These are phyloP conservation scores for Leptographium radiaticola DNA, from an alignment of 2,329 filamentous ascomycete genomes.

Conservation along the genomic window DNA sequence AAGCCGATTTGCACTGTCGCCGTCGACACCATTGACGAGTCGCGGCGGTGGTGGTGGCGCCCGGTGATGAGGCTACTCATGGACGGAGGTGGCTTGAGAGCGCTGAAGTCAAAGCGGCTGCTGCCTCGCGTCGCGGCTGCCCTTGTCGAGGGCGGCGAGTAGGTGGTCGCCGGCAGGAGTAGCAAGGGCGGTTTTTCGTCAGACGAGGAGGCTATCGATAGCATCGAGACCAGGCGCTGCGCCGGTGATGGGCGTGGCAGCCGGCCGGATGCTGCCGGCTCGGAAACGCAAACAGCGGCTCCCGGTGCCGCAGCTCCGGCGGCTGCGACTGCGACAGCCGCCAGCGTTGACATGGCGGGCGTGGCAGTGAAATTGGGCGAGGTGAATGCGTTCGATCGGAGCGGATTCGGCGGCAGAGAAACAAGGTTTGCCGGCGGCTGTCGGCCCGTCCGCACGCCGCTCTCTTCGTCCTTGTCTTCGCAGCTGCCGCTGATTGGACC, in stretches of 20 bases:
- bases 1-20: constrained; percentile 62
- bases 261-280: neutral
- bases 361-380: neutral
- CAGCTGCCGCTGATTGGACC: constrained; percentile 16
- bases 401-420: neutral
- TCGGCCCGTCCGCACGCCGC: neutral
- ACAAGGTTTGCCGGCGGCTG: neutral
- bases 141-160: constrained; percentile 18
- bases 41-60: constrained; percentile 38
- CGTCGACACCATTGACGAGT: constrained; percentile 50
- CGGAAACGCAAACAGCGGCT: neutral
- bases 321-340: neutral
- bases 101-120: constrained; percentile 13
- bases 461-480: constrained; percentile 20
- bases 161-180: constrained; percentile 35
- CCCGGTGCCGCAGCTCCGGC: neutral
- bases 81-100: constrained; percentile 29
- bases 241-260: neutral
- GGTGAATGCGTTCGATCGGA: neutral
- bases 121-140: neutral
- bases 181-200: constrained; percentile 18
- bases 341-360: neutral
- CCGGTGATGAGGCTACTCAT: constrained; percentile 26
- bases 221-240: neutral
- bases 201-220: constrained; percentile 19